These are phyloP conservation scores for Nepenthes alata DNA, from an alignment of 179 eudicot genomes.

Conservation along the genomic window DNA sequence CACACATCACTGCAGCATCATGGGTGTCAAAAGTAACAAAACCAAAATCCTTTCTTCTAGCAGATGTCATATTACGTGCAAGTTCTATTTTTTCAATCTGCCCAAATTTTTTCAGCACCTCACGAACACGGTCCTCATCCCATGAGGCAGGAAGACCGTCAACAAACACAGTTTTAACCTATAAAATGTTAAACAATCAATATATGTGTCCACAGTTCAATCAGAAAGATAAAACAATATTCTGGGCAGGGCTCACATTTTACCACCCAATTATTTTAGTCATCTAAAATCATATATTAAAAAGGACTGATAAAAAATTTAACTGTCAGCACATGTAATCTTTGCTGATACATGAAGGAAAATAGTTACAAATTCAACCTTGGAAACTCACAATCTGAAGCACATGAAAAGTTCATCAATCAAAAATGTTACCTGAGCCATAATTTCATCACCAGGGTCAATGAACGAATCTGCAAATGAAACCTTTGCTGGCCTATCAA, in stretches of 20 bases:
- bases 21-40: conserved; percentile 81
- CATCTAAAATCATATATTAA: too few species aligned
- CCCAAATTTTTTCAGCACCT: conserved; percentile 61
- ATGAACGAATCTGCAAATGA: conserved; percentile 94
- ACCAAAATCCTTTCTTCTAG: conserved; percentile 92
- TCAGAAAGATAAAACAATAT: too few species aligned
- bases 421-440: conserved; percentile 72
- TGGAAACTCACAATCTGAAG: background rate
- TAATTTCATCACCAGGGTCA: conserved; percentile 94
- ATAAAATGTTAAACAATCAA: conserved; percentile 13
- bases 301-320: too few species aligned
- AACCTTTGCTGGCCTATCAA: conserved; percentile 87
- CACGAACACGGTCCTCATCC: conserved; percentile 84
- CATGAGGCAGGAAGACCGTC: conserved; percentile 86
- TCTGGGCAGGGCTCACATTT: too few species aligned
- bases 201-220: background rate
- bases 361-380: background rate
- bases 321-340: too few species aligned
- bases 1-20: conserved; percentile 82
- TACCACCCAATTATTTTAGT: too few species aligned
- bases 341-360: background rate
- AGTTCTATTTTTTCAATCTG: conserved; percentile 77
- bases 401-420: background rate
- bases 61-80: conserved; percentile 97
- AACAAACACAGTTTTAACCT: conserved; percentile 92